Conservation (phyloP, 805 yeast species). For the Metschnikowia lochheadii region DNA sequence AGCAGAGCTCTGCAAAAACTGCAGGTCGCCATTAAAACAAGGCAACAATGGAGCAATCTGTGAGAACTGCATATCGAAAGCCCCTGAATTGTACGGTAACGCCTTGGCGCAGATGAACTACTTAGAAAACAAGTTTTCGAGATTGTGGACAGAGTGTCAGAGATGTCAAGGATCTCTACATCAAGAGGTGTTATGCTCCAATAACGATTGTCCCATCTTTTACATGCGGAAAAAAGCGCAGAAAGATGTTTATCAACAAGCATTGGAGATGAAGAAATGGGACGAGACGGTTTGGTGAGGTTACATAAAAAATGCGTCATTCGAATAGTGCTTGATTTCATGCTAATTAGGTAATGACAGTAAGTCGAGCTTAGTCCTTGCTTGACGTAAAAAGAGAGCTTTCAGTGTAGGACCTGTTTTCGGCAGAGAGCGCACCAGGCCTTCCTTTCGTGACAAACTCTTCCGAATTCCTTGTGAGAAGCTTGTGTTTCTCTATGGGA, state of each 20-base stretch:
- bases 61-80: conserved; percentile 64
- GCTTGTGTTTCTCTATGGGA: conserved; percentile 6
- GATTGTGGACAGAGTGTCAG: conserved; percentile 98
- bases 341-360: background rate
- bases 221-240: conserved; percentile 91
- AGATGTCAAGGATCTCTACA: conserved; percentile 95
- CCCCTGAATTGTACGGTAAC: conserved; percentile 72
- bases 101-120: conserved; percentile 77
- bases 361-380: conserved; percentile 6
- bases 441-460: conserved; percentile 20
- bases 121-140: conserved; percentile 75
- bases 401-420: conserved; percentile 34
- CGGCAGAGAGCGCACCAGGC: conserved; percentile 30
- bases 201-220: conserved; percentile 95
- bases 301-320: background rate
- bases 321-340: background rate
- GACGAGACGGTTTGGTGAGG: conserved; percentile 53
- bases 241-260: conserved; percentile 59
- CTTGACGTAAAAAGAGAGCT: conserved; percentile 20
- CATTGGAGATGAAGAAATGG: conserved; percentile 61
- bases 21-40: conserved; percentile 72
- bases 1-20: conserved; percentile 82
- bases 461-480: conserved; percentile 25
- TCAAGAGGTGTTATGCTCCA: conserved; percentile 91
- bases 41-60: conserved; percentile 71